Conservation (phyloP, 176 grass and related monocot species). For the Juncus inflexus region DNA sequence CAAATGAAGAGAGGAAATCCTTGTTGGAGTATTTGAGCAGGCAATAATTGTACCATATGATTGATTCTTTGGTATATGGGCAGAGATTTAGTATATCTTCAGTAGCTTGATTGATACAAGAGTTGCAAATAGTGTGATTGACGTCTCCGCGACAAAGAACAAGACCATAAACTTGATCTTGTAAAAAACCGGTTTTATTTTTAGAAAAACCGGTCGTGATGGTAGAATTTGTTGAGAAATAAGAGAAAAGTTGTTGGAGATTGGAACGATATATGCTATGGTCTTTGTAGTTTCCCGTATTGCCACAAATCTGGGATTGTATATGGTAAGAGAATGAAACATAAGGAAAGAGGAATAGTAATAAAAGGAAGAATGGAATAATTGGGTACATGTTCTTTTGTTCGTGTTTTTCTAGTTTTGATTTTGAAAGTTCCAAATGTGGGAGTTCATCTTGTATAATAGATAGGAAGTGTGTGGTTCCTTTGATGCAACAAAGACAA, state of each 20-base stretch:
- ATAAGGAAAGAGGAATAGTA: no score
- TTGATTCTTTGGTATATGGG: constrained; percentile 20
- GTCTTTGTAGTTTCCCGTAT: constrained; percentile 18
- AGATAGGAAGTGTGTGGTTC: no score
- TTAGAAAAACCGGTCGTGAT: constrained; percentile 15
- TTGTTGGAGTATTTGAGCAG: constrained; percentile 37
- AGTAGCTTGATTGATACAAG: constrained; percentile 27
- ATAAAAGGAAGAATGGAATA: no score
- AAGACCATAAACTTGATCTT: constrained; percentile 26
- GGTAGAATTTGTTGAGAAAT: constrained; percentile 6
- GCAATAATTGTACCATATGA: constrained; percentile 39
- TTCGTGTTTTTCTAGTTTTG: no score
- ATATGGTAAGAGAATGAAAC: background rate
- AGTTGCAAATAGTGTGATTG: constrained; percentile 27
- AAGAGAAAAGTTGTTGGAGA: constrained; percentile 31
- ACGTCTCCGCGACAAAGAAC: constrained; percentile 40
- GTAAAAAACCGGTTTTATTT: background rate
- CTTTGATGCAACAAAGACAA: no score
- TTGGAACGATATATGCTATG: constrained; percentile 42
- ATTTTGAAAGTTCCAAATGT: no score
- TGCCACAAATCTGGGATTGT: constrained; percentile 17
- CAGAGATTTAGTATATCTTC: constrained; percentile 23
- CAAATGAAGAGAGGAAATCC: constrained; percentile 15
- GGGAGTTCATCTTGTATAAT: no score
- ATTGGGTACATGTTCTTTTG: no score